A percentile compares a stretch with the other conserved stretches of the same genome.
phyloP scores from a whole-genome alignment of 2,329 filamentous ascomycete genomes.

The Phaeosphaeriaceae sp. region DNA sequence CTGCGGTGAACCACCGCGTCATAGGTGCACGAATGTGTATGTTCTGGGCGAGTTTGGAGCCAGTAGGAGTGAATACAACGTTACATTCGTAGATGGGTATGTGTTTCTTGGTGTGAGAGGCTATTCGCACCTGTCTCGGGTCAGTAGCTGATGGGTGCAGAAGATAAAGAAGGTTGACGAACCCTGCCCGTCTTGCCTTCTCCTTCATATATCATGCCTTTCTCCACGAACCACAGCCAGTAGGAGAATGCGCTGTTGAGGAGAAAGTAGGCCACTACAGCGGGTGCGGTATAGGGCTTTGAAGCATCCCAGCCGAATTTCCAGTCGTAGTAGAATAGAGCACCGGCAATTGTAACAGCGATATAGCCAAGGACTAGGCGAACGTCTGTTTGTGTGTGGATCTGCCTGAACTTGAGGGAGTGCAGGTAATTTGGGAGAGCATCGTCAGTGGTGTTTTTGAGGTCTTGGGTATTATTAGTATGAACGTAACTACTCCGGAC shows the following conservation, averaged over 20 bases:
- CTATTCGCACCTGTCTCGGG: slow-evolving; percentile 69
- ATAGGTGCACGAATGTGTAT: slow-evolving; percentile 69
- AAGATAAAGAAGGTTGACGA: slow-evolving; percentile 16
- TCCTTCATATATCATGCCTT: slow-evolving; percentile 81
- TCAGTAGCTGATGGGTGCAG: background rate
- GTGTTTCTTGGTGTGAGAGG: slow-evolving; percentile 77
- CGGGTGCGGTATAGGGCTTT: slow-evolving; percentile 78
- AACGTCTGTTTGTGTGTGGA: slow-evolving; percentile 80
- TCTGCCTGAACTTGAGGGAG: slow-evolving; percentile 82
- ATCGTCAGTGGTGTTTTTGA: slow-evolving; percentile 97
- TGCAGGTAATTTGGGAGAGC: slow-evolving; percentile 93
- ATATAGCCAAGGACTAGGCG: slow-evolving; percentile 83
- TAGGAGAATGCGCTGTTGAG: slow-evolving; percentile 79
- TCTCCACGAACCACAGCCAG: slow-evolving; percentile 87
- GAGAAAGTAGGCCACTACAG: slow-evolving; percentile 78
- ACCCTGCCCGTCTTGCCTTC: slow-evolving; percentile 71
- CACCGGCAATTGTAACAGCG: slow-evolving; percentile 79
- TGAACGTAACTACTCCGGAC: too few relatives aligned
- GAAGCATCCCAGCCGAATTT: slow-evolving; percentile 87
- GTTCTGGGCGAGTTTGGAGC: slow-evolving; percentile 46
- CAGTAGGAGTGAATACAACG: slow-evolving; percentile 59
- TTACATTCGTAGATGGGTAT: slow-evolving; percentile 80
- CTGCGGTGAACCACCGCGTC: slow-evolving; percentile 72
- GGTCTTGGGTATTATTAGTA: slow-evolving; percentile 63
- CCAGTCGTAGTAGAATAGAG: slow-evolving; percentile 91